These are phyloP conservation scores for Podospora didyma DNA, from an alignment of 495 filamentous ascomycete species.

Conservation along the genomic window DNA sequence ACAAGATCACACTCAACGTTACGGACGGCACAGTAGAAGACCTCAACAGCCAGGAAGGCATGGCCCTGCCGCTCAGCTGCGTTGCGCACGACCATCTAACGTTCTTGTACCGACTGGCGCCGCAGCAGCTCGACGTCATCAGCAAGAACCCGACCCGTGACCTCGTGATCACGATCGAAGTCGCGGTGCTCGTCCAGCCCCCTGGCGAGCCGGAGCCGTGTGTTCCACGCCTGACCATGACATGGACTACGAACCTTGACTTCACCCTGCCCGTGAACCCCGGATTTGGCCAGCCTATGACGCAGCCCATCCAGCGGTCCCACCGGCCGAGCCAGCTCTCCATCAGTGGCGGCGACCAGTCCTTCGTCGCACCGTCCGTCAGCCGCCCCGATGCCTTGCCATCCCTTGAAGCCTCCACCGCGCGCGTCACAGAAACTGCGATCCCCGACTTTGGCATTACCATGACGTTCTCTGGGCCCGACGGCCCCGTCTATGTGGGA, in stretches of 20 bases:
- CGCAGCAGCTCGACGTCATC: constrained; percentile 56
- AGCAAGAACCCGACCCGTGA: constrained; percentile 47
- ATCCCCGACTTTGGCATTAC: constrained; percentile 65
- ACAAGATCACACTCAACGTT: constrained; percentile 61
- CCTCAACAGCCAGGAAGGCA: constrained; percentile 52
- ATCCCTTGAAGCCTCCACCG: constrained; percentile 43
- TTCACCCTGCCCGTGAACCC: constrained; percentile 67
- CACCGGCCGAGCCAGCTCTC: constrained; percentile 60
- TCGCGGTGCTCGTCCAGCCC: constrained; percentile 56
- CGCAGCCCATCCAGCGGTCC: constrained; percentile 59
- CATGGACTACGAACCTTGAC: constrained; percentile 79
- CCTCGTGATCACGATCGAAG: constrained; percentile 60
- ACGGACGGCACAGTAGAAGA: constrained; percentile 65
- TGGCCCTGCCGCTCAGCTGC: constrained; percentile 62
- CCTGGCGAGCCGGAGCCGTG: constrained; percentile 47
- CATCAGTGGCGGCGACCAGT: constrained; percentile 41
- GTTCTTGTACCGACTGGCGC: constrained; percentile 73
- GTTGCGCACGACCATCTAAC: constrained; percentile 81
- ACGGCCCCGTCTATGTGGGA: constrained; percentile 53
- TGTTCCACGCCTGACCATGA: constrained; percentile 69
- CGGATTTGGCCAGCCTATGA: constrained; percentile 46
- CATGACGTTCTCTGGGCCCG: constrained; percentile 64
- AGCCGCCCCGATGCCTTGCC: constrained; percentile 52
- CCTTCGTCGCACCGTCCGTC: constrained; percentile 42
- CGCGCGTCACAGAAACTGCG: constrained; percentile 41